Percentiles rank a stretch among this genome's conserved stretches.
phyloP scores from a whole-genome alignment of 2,329 filamentous ascomycete genomes.

The Diaporthe vexans region DNA sequence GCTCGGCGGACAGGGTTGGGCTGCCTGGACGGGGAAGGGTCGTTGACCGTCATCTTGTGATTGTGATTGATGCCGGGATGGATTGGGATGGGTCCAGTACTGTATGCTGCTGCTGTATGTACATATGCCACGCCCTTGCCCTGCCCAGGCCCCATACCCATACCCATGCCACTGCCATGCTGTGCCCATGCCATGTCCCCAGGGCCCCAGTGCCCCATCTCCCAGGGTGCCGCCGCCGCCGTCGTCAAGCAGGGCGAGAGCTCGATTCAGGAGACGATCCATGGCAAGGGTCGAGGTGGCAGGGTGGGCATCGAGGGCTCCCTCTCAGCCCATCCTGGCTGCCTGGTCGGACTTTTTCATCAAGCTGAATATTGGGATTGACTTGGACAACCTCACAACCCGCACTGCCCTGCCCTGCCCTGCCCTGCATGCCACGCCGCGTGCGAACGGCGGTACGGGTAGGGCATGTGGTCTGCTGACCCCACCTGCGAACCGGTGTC shows the following conservation, averaged over 20 bases:
- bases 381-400: slow-evolving; percentile 13
- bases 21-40: neutral
- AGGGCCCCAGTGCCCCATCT: neutral
- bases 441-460: neutral
- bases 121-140: slow-evolving; percentile 4
- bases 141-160: neutral
- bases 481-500: slow-evolving; percentile 2
- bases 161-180: slow-evolving; percentile 21
- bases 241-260: slow-evolving; percentile 3
- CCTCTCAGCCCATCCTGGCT: slow-evolving; percentile 22
- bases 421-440: too few species aligned
- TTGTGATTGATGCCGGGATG: slow-evolving; percentile 26
- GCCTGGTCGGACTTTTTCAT: slow-evolving; percentile 22
- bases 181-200: slow-evolving; percentile 11
- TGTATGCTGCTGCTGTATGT: neutral
- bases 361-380: slow-evolving; percentile 36
- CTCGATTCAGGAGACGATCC: slow-evolving; percentile 31
- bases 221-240: slow-evolving; percentile 8
- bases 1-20: slow-evolving; percentile 18
- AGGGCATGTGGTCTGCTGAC: neutral
- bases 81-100: neutral
- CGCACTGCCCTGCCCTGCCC: neutral
- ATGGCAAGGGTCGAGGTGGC: slow-evolving; percentile 13
- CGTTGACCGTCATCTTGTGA: slow-evolving; percentile 23
- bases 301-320: slow-evolving; percentile 18